Evolutionary conservation across 192 early-diverging fungal genomes (phyloP), one percentile per base, ranked within the genome.

Genomic region (Chytriomyces sp.): DNA sequence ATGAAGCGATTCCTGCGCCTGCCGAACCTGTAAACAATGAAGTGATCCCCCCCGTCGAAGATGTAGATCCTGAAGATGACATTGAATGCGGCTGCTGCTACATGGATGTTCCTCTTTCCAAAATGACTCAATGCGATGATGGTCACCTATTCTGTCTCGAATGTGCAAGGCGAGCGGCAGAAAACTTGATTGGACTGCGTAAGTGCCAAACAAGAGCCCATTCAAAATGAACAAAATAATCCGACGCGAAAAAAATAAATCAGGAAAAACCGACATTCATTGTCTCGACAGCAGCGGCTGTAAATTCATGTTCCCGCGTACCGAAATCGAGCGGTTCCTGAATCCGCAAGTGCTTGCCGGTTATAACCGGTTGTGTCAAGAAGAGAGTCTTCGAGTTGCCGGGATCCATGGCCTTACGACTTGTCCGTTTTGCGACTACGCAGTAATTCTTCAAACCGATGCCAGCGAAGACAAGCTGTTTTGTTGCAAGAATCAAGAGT

Each of bases 71-170:
- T 18, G 78, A 79, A 61, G 65, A 45, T 18, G 47, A 70, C 20
- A 70, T 82, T 11, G 78, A 79, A 77, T 82, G 87, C 75, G 86
- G 86, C 7, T 89, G 87, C 64, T 89, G 87, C 64, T 89, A 74
- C 50, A 61, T 75, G 9, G 84, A 88, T 18, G 70, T 69, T 43
- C 78, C 83, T 11, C 71, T 80, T 2, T 7, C 47, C 7, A 7
- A 79, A 48, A 80, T 78, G 76, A 81, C 83, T 0, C 85, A 83
- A 50, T 89, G 88, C 57, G 86, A 88, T 28, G 88, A 88, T n/a
- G 88, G 85, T 1, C 88, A 89, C 72, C 62, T 88, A 45, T 89
- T 89, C 66, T 89, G 88, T 57, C 62, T 82, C 6, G 79, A 83
- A 45, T 89, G 88, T 69, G 82, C 86, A 7, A 69, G 82, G 8